Percentiles rank a stretch among this genome's conserved stretches.
These are phyloP conservation scores for Neurospora terricola DNA, from an alignment of 495 filamentous ascomycete genomes.

Conservation along the genomic window DNA sequence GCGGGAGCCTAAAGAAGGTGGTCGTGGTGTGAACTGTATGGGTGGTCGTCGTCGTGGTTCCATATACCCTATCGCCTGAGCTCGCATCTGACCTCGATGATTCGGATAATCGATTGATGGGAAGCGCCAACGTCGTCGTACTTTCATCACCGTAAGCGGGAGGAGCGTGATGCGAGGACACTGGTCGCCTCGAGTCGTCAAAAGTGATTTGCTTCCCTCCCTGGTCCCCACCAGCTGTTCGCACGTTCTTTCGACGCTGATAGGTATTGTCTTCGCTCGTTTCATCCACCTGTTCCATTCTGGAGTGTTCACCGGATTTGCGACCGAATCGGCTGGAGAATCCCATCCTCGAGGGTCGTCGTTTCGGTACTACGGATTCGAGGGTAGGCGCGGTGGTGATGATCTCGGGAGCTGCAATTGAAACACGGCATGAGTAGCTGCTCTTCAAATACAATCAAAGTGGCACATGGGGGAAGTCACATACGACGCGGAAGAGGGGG, in stretches of 20 bases:
- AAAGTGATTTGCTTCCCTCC: conserved; percentile 44
- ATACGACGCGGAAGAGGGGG: conserved; percentile 67
- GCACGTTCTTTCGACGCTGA: not conserved
- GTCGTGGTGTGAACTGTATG: conserved; percentile 54
- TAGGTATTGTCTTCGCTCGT: conserved; percentile 5
- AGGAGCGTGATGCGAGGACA: conserved; percentile 39
- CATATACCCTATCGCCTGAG: conserved; percentile 60
- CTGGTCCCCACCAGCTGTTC: conserved; percentile 9
- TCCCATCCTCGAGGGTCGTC: conserved; percentile 43
- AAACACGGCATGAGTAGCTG: conserved; percentile 10
- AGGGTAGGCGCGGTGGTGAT: conserved; percentile 87
- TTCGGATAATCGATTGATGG: conserved; percentile 69
- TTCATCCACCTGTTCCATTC: conserved; percentile 22
- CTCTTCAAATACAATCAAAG: not conserved
- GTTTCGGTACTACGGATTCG: conserved; percentile 39
- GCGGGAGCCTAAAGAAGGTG: conserved; percentile 71
- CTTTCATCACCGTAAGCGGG: conserved; percentile 58
- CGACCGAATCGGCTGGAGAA: conserved; percentile 33
- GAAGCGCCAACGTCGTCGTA: conserved; percentile 54
- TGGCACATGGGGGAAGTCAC: conserved; percentile 17
- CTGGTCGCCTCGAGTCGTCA: conserved; percentile 57
- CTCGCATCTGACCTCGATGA: conserved; percentile 88
- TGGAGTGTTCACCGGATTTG: conserved; percentile 32
- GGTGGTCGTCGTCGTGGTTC: conserved; percentile 50
- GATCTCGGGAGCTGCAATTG: conserved; percentile 65